Base-by-base conservation (phyloP, 2,329 filamentous ascomycete genomes). In the Pleochaeta shiraiana region DNA sequence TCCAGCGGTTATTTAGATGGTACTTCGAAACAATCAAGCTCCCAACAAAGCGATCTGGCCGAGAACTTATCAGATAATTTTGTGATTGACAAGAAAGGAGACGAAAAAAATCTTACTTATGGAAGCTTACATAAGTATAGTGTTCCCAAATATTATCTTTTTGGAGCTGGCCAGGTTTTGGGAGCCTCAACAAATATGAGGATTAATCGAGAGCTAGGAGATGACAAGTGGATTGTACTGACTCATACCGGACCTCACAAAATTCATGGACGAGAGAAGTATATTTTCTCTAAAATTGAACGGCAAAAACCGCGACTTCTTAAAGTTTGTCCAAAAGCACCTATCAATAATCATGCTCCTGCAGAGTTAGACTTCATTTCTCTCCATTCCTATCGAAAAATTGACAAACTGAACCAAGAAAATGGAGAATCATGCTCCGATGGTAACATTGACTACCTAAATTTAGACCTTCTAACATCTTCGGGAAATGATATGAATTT, bases 91-190 rank as follows among this genome's bases (percentile, higher is more conserved):
- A 82, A 77, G 50, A 84, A 83, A 70, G 91, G 92, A 0, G 92
- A 97, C 70, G 77, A 79, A 4, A 79, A 90, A 60, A 90, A 93
- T 68, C 74, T 86, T 55, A 80, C 80, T 30, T 96, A 91, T 72
- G 88, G 88, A 1, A 80, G 82, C 31, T 79, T 87, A 45, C 84
- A 95, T 72, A 82, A 82, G 39, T 87, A 87, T 68, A 81, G 80
- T 64, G 75, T 95, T 12, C 90, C 90, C 0, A 70, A 75, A 1
- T 96, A 95, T 71, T 79, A 79, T 66, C 84, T 89, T 5, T 76
- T 77, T 66, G 88, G 90, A 16, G 77, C 77, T 64, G 90, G 90
- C 1, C 79, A 78, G 65, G 77, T 96, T 0, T 73, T 97, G 14
- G 92, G 91, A 0, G 76, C 85, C 0, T 73, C 77, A 1, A 75